Evolutionary conservation across 495 filamentous ascomycete species (phyloP), one percentile per base, ranked within the genome.

Genomic region (Penicillium chermesinum): DNA sequence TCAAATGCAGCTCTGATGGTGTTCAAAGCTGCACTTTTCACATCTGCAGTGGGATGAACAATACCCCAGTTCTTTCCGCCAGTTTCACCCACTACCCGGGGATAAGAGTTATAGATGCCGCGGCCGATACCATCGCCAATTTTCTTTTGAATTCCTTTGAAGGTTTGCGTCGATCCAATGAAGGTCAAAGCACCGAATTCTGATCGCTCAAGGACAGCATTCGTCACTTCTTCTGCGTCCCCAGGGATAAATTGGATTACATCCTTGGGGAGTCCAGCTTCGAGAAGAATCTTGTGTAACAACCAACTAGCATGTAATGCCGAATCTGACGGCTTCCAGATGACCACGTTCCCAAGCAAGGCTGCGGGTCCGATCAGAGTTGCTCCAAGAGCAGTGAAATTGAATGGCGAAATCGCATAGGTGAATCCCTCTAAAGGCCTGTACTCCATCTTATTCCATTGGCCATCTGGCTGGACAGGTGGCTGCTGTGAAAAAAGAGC

Each of bases 31-130:
- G 88, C 87, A 53, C 88, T 91, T 14, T 75, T 70, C 19, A 89
- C 51, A 49, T 91, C 83, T 13, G 88, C 88, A 2, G 80, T 86
- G 4, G 71, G 48, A 59, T 93, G 87, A 32, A 94, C 66, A 38
- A 94, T 64, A 59, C 89, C 87, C 73, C 87, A 93, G 67, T 94
- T 94, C 75, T 94, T 94, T 50, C 88, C 88, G 37, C 87, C 87
- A 0, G 88, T 91, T 71, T 93, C 88, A 44, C 84, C 88, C 12
- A 91, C 84, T 21, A 91, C 83, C 44, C 88, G 79, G 3, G 88
- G 88, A 64, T 88, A 91, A 19, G 78, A 76, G 42, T 74, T 70
- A 59, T 88, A 93, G 21, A 74, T 77, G 16, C 77, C 80, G 50
- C 83, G 75, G 5, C 79, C 81, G 18, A 88, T 76, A 14, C 83